phyloP scores from a whole-genome alignment of 768 basidiomycete genomes.

The Boletus vermiculosoides region DNA sequence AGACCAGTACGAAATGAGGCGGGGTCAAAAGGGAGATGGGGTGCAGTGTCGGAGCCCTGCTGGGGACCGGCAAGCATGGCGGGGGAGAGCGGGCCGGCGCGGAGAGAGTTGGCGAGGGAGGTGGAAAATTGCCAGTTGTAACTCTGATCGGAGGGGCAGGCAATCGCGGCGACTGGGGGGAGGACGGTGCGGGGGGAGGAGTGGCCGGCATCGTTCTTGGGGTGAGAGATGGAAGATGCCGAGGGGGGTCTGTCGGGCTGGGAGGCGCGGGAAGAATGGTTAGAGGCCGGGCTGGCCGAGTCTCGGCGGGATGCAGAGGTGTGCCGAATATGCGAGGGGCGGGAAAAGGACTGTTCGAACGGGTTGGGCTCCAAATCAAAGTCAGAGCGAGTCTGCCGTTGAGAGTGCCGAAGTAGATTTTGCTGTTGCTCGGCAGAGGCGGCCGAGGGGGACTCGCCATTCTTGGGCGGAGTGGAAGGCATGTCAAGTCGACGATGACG shows the following conservation, averaged over 20 bases:
- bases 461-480: conserved; percentile 29
- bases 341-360: conserved; percentile 91
- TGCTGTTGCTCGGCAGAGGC: conserved; percentile 15
- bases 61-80: conserved; percentile 94
- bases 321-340: conserved; percentile 53
- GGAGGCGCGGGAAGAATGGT: conserved; percentile 38
- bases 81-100: conserved; percentile 91
- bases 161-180: conserved; percentile 77
- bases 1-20: conserved; percentile 79
- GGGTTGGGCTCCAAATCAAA: conserved; percentile 87
- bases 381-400: conserved; percentile 56
- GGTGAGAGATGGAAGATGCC: conserved; percentile 31
- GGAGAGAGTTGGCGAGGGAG: conserved; percentile 71
- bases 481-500: conserved; percentile 26
- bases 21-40: conserved; percentile 61
- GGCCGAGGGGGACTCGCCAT: conserved; percentile 36
- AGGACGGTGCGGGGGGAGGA: conserved; percentile 66
- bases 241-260: conserved; percentile 34
- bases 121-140: conserved; percentile 63
- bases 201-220: conserved; percentile 32
- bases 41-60: conserved; percentile 39
- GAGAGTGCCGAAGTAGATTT: conserved; percentile 21
- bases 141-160: conserved; percentile 49
- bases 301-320: conserved; percentile 35
- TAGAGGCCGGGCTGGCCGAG: conserved; percentile 33